Conservation (phyloP, 176 grass and related monocot species). For the Puya raimondii region DNA sequence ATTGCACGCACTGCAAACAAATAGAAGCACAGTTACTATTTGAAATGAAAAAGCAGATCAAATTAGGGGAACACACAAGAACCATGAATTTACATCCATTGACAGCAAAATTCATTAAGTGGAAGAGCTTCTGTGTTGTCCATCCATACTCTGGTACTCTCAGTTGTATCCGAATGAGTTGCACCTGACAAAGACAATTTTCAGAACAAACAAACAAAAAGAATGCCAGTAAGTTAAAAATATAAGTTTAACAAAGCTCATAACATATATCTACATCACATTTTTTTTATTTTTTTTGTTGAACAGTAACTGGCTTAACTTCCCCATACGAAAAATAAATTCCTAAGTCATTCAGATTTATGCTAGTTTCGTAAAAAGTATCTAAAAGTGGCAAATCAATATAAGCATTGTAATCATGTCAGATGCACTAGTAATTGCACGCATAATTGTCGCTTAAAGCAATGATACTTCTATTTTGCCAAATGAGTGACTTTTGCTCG, state of each 20-base stretch:
- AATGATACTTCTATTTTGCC: too few relatives aligned
- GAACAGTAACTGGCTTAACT: conserved; percentile 9
- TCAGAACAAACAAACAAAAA: neutral
- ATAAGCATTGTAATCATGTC: too few relatives aligned
- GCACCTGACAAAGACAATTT: conserved; percentile 35
- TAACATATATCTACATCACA: neutral
- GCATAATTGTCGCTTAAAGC: too few relatives aligned
- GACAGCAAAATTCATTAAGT: conserved; percentile 79
- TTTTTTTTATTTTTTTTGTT: conserved; percentile 10
- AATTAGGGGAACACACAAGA: conserved; percentile 10
- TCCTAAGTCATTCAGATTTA: too few relatives aligned
- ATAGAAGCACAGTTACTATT: neutral
- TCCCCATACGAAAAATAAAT: neutral
- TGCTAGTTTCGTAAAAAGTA: too few relatives aligned
- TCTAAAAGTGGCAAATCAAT: too few relatives aligned
- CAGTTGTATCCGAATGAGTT: conserved; percentile 66
- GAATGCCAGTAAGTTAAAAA: neutral
- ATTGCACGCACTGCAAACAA: conserved; percentile 24
- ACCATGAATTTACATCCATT: conserved; percentile 45
- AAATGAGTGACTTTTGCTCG: too few relatives aligned
- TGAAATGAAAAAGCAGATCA: neutral
- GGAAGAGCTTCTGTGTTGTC: conserved; percentile 94
- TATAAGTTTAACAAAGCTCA: neutral
- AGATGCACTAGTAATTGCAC: too few relatives aligned
- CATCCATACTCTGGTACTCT: conserved; percentile 95